phyloP scores from a whole-genome alignment of 179 eudicot species.

The Beta lomatogona region DNA sequence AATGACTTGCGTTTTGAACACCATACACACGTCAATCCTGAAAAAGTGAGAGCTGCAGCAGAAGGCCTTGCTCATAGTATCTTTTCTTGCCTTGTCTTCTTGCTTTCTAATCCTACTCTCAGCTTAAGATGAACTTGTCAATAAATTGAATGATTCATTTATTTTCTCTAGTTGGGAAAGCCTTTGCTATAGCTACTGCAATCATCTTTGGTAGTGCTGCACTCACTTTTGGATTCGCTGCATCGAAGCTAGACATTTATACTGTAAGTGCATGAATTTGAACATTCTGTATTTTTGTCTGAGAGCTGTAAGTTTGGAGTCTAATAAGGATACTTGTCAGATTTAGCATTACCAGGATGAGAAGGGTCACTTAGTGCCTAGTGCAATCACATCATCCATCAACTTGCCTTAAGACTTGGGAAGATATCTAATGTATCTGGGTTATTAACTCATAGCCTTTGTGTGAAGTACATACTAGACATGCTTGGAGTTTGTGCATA shows the following conservation, averaged over 20 bases:
- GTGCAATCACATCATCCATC: background rate
- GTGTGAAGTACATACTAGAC: no score
- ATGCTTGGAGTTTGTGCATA: background rate
- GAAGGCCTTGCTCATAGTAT: constrained; percentile 73
- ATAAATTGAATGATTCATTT: background rate
- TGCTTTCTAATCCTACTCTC: background rate
- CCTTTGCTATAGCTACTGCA: constrained; percentile 80
- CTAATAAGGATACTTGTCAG: background rate
- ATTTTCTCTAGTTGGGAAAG: constrained; percentile 63
- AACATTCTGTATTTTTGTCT: background rate
- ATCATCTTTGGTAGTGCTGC: constrained; percentile 73
- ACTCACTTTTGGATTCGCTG: constrained; percentile 55
- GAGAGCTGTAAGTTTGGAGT: background rate
- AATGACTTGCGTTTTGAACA: constrained; percentile 79
- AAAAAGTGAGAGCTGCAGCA: constrained; percentile 78
- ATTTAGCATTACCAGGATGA: background rate
- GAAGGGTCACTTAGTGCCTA: background rate
- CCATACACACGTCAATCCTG: constrained; percentile 53
- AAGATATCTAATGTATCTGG: background rate
- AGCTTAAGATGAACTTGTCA: constrained; percentile 1
- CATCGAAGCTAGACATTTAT: constrained; percentile 61
- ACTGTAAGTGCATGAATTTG: constrained; percentile 47
- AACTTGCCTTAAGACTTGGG: background rate
- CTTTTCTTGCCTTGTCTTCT: constrained; percentile 10
- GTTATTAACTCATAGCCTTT: background rate